phyloP scores from a whole-genome alignment of 805 yeast species.

The Soucietia sequanensis region DNA sequence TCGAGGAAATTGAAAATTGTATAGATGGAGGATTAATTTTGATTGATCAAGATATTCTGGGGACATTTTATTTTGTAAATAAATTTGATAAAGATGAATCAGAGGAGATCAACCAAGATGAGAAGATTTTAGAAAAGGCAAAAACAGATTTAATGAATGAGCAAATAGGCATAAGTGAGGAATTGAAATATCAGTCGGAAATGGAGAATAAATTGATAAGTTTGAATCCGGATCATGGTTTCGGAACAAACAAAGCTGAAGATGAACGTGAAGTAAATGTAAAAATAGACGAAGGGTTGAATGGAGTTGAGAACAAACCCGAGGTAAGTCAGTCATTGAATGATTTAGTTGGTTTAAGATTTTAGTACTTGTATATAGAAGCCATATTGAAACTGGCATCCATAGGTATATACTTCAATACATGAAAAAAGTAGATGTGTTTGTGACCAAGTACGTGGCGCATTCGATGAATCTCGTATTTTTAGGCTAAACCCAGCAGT shows the following conservation, averaged over 20 bases:
- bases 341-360: background rate
- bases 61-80: conserved; percentile 62
- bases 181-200: conserved; percentile 10
- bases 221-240: conserved; percentile 10
- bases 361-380: too few relatives aligned
- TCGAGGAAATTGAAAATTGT: conserved; percentile 61
- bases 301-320: too few relatives aligned
- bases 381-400: too few relatives aligned
- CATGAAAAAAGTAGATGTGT: too few relatives aligned
- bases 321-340: conserved; percentile 2
- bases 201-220: conserved; percentile 11
- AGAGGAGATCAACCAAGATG: conserved; percentile 11
- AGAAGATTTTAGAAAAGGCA: conserved; percentile 7
- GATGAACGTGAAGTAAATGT: background rate
- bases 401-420: too few relatives aligned
- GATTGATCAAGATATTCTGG: conserved; percentile 67
- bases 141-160: conserved; percentile 13
- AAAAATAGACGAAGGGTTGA: too few relatives aligned
- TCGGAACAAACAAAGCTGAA: conserved; percentile 4
- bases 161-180: conserved; percentile 14
- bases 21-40: conserved; percentile 57
- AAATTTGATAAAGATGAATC: conserved; percentile 13
- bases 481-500: too few relatives aligned
- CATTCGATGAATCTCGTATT: too few relatives aligned
- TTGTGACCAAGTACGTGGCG: too few relatives aligned